Conservation (phyloP, 495 filamentous ascomycete genomes). For the Annulohypoxylon maeteangense region DNA sequence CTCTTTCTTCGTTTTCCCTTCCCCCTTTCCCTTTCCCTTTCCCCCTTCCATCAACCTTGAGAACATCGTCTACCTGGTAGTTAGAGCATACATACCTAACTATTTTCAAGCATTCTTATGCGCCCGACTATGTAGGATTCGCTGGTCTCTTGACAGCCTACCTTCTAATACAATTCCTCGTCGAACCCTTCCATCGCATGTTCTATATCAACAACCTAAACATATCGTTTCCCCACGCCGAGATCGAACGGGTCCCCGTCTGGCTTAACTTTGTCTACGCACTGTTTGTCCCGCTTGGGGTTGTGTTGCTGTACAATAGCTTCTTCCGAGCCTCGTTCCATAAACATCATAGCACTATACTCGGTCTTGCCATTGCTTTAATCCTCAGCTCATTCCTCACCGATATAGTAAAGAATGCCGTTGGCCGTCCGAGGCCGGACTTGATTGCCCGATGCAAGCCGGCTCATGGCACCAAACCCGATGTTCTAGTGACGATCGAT, state of each 20-base stretch:
- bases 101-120: constrained; percentile 74
- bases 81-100: constrained; percentile 13
- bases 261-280: constrained; percentile 81
- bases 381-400: constrained; percentile 85
- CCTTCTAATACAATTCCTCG: constrained; percentile 72
- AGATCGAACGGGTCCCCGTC: constrained; percentile 84
- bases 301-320: constrained; percentile 73
- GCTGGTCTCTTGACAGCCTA: constrained; percentile 73
- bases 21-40: background rate
- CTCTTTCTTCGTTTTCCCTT: no score
- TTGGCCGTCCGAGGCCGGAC: constrained; percentile 91
- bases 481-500: constrained; percentile 75
- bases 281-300: constrained; percentile 71
- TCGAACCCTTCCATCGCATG: constrained; percentile 89
- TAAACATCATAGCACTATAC: constrained; percentile 85
- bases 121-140: constrained; percentile 86
- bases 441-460: constrained; percentile 90
- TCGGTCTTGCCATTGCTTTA: constrained; percentile 81
- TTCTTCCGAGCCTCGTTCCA: constrained; percentile 70
- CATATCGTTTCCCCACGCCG: constrained; percentile 87
- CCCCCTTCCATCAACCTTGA: background rate
- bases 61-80: background rate
- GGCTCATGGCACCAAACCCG: constrained; percentile 66
- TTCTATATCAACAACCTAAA: constrained; percentile 83
- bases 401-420: constrained; percentile 90